These are phyloP conservation scores for Geotrichum phurueaensis DNA, from an alignment of 1,139 yeast species.

Conservation along the genomic window DNA sequence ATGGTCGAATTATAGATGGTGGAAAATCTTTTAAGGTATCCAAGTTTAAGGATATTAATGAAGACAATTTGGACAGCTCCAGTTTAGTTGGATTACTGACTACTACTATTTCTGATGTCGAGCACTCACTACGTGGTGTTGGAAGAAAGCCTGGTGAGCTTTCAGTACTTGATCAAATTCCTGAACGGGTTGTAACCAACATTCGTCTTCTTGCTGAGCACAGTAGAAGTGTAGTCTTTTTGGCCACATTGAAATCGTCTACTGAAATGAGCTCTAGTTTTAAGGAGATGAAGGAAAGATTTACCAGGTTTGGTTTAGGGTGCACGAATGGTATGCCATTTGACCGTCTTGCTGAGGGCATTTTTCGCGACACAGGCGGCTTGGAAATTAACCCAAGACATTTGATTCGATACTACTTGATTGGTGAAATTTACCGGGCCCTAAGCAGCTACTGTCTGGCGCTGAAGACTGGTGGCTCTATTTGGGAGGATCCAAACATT, in stretches of 20 bases:
- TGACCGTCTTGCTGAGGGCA: background rate
- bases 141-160: slow-evolving; percentile 30
- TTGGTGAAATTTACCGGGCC: background rate
- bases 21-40: background rate
- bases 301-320: background rate
- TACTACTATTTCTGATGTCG: slow-evolving; percentile 53
- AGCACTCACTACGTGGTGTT: slow-evolving; percentile 60
- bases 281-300: background rate
- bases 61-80: background rate
- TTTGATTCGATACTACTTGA: slow-evolving; percentile 2
- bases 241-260: background rate
- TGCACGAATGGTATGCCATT: background rate
- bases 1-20: background rate
- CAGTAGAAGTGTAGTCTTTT: background rate
- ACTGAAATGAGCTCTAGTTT: background rate
- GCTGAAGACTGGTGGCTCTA: background rate
- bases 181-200: slow-evolving; percentile 28
- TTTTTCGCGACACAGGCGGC: background rate
- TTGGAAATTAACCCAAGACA: background rate
- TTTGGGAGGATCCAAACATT: background rate
- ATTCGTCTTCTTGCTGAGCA: slow-evolving; percentile 1
- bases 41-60: background rate
- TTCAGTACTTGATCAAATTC: slow-evolving; percentile 50
- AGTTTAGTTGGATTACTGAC: background rate
- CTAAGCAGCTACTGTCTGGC: background rate